Conservation (phyloP, 2,329 filamentous ascomycete species). For the Didymellaceae sp. region DNA sequence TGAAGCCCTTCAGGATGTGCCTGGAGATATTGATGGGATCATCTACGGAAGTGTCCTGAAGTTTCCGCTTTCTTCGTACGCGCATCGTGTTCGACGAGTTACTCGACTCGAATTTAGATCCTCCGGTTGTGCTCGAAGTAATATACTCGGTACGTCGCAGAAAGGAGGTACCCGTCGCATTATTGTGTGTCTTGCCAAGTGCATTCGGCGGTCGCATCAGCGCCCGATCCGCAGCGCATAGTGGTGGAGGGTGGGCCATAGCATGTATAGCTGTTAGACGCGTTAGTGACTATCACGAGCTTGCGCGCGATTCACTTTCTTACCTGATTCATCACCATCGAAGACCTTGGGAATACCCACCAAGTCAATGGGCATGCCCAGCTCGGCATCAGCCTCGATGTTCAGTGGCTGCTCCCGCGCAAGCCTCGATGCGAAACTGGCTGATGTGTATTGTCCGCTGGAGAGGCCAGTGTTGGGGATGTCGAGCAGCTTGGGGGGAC, state of each 20-base stretch:
- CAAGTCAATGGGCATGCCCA: constrained; percentile 96
- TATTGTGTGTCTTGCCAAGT: constrained; percentile 81
- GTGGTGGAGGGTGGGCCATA: constrained; percentile 69
- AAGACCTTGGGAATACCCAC: constrained; percentile 95
- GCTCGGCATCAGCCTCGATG: constrained; percentile 95
- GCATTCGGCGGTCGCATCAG: constrained; percentile 84
- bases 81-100: constrained; percentile 56
- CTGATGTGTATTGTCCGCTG: constrained; percentile 86
- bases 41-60: constrained; percentile 54
- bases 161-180: constrained; percentile 85
- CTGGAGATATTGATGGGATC: constrained; percentile 67
- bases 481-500: constrained; percentile 94
- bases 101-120: constrained; percentile 58
- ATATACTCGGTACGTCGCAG: constrained; percentile 96
- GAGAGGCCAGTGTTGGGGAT: constrained; percentile 92
- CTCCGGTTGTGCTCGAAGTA: constrained; percentile 58
- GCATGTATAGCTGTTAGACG: constrained; percentile 75
- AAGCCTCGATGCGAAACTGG: constrained; percentile 86
- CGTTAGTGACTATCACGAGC: constrained; percentile 28
- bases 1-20: constrained; percentile 68
- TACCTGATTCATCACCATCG: constrained; percentile 92
- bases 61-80: constrained; percentile 47
- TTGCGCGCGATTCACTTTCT: constrained; percentile 26
- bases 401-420: constrained; percentile 92
- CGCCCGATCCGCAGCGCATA: constrained; percentile 83